phyloP scores from a whole-genome alignment of 768 basidiomycete genomes.

The Exidia glandulosa region DNA sequence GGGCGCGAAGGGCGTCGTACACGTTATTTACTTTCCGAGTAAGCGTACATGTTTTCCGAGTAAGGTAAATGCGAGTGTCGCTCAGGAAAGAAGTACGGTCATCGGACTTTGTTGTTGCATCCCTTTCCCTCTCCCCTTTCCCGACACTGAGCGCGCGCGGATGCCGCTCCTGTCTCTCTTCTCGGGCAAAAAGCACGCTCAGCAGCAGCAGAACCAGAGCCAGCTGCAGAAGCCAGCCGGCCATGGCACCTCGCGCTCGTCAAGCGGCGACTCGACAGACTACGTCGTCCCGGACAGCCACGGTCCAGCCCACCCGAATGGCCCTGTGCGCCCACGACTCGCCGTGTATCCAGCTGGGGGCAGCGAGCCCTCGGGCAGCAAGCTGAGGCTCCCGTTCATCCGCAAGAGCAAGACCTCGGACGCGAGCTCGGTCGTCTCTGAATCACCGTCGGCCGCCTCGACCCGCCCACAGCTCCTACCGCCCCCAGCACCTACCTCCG shows the following conservation, averaged over 20 bases:
- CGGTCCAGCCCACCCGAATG: not conserved
- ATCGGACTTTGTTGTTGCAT: too few species aligned
- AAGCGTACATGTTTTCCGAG: too few species aligned
- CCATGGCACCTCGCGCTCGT: not conserved
- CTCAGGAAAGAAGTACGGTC: too few species aligned
- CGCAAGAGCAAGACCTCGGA: not conserved
- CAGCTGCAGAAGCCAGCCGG: not conserved
- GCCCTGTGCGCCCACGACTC: too few species aligned
- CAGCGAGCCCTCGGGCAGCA: not conserved
- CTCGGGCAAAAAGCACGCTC: not conserved
- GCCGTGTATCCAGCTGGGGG: too few species aligned
- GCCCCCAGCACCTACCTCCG: not conserved
- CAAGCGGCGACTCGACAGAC: not conserved
- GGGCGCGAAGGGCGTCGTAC: too few species aligned
- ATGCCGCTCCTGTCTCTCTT: not conserved
- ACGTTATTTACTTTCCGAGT: too few species aligned
- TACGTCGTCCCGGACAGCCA: not conserved
- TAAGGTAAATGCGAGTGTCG: too few species aligned
- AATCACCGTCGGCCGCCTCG: not conserved
- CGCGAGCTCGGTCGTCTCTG: not conserved
- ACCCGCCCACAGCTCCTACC: not conserved
- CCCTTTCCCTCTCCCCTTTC: not conserved
- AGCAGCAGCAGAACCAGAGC: not conserved
- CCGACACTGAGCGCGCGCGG: not conserved
- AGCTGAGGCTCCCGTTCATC: not conserved